Evolutionary conservation across 495 filamentous ascomycete genomes (phyloP).

Genomic region (Aspergillus funiculosus): DNA sequence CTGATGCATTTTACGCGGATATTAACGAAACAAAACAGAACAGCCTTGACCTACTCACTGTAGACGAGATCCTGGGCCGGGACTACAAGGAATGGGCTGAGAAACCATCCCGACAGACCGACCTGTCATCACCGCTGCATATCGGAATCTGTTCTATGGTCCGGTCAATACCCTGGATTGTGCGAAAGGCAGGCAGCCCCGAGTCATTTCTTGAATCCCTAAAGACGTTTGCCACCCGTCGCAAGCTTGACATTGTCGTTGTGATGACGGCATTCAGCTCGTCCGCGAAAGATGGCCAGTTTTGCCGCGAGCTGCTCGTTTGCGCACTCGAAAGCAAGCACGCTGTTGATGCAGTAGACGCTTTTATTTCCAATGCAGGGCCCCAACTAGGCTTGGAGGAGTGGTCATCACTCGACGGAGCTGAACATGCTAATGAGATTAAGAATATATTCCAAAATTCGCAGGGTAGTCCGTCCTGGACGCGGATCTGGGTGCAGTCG

Average conservation of each 20-base stretch:
- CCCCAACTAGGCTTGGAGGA: conserved; percentile 51
- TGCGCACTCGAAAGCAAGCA: conserved; percentile 46
- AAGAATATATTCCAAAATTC: conserved; percentile 20
- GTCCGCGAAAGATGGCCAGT: conserved; percentile 36
- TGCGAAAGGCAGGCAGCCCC: conserved; percentile 45
- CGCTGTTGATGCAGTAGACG: conserved; percentile 41
- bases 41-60: conserved; percentile 54
- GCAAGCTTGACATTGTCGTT: conserved; percentile 57
- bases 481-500: conserved; percentile 61
- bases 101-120: conserved; percentile 16
- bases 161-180: conserved; percentile 57
- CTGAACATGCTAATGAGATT: conserved; percentile 31
- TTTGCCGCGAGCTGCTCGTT: conserved; percentile 69
- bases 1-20: conserved; percentile 54
- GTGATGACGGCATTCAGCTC: conserved; percentile 68
- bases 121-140: conserved; percentile 25
- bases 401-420: conserved; percentile 44
- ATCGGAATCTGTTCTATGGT: conserved; percentile 75
- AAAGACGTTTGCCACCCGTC: conserved; percentile 49
- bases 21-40: conserved; percentile 66
- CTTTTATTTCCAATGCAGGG: conserved; percentile 46
- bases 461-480: conserved; percentile 20
- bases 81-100: conserved; percentile 93
- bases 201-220: conserved; percentile 45
- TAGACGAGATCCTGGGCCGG: conserved; percentile 74